Conservation (phyloP, 1,284 basidiomycete genomes). For the Puccinia horiana region DNA sequence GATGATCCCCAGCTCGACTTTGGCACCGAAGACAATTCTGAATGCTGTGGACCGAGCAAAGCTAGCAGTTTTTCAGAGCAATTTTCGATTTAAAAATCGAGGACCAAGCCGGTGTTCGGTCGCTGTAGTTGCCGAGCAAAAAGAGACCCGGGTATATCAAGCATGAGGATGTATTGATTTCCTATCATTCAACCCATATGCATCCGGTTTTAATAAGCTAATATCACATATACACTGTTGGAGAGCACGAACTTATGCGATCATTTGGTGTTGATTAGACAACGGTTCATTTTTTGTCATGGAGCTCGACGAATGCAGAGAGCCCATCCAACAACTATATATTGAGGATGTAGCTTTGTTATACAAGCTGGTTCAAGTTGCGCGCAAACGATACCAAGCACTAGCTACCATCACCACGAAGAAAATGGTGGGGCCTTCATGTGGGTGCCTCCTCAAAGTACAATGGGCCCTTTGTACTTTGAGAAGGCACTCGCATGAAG, state of each 20-base stretch:
- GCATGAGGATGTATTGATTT: no score
- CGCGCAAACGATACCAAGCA: no score
- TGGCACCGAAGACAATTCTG: background rate
- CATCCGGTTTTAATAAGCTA: background rate
- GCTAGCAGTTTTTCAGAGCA: background rate
- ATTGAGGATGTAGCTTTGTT: background rate
- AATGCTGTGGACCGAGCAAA: background rate
- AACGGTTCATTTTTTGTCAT: constrained; percentile 6
- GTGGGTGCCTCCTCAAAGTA: no score
- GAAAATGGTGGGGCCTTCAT: no score
- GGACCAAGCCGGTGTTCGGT: background rate
- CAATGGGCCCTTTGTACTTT: no score
- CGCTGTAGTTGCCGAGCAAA: background rate
- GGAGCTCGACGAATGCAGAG: background rate
- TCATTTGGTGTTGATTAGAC: background rate
- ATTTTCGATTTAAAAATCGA: background rate
- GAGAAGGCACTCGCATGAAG: no score
- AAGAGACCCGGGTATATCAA: background rate
- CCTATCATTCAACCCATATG: background rate
- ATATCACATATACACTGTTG: background rate
- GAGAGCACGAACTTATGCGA: background rate
- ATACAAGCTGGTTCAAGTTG: background rate
- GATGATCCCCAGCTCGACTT: constrained; percentile 4
- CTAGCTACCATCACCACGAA: no score
- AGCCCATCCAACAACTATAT: background rate